Percentiles rank a stretch among this genome's conserved stretches.
Evolutionary conservation across 768 basidiomycete genomes (phyloP).

Genomic region (Lentinula sp.): DNA sequence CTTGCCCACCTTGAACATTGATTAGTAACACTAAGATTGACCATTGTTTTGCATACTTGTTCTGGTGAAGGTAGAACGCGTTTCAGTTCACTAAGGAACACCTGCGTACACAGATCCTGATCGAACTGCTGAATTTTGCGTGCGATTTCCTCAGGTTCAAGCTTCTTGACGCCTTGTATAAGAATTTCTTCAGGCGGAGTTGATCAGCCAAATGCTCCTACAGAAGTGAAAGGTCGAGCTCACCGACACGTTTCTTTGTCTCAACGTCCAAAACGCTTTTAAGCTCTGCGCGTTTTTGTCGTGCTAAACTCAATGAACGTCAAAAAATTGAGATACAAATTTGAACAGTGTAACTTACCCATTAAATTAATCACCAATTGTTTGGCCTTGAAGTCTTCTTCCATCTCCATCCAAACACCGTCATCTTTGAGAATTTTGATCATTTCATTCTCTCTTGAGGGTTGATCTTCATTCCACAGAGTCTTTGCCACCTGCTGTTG

Average conservation of each 20-base stretch:
- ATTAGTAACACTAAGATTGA: background rate
- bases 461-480: slow-evolving; percentile 71
- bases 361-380: slow-evolving; percentile 88
- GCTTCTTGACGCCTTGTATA: slow-evolving; percentile 78
- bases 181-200: slow-evolving; percentile 67
- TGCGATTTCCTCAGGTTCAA: slow-evolving; percentile 84
- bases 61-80: slow-evolving; percentile 88
- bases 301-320: slow-evolving; percentile 38
- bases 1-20: slow-evolving; percentile 61
- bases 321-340: slow-evolving; percentile 13
- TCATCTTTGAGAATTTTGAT: slow-evolving; percentile 74
- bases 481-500: slow-evolving; percentile 83
- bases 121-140: slow-evolving; percentile 83
- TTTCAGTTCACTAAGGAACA: slow-evolving; percentile 85
- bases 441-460: slow-evolving; percentile 73
- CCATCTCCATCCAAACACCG: slow-evolving; percentile 94
- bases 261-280: slow-evolving; percentile 88
- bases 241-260: slow-evolving; percentile 91
- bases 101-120: slow-evolving; percentile 77
- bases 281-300: slow-evolving; percentile 82
- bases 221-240: slow-evolving; percentile 22
- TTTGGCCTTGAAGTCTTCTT: slow-evolving; percentile 96
- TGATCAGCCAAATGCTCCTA: background rate
- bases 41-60: slow-evolving; percentile 41
- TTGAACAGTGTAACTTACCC: slow-evolving; percentile 35